phyloP scores from a whole-genome alignment of 2,329 filamentous ascomycete species.

The Trichoderma hamatum region DNA sequence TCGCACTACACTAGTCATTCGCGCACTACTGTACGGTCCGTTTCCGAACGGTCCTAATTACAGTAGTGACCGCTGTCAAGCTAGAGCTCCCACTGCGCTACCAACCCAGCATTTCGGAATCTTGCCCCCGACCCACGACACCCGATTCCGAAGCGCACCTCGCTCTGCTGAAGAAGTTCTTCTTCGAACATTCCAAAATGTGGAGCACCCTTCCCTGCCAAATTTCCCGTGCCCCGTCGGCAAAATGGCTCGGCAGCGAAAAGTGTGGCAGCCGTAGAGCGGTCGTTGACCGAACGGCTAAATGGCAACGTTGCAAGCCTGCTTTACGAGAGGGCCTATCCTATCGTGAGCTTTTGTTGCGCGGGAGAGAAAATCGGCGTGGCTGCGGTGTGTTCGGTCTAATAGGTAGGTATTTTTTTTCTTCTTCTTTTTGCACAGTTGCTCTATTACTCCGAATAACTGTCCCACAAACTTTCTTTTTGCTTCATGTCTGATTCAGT shows the following conservation, averaged over 20 bases:
- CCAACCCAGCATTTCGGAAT: neutral
- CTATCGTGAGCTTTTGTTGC: neutral
- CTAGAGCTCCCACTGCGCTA: neutral
- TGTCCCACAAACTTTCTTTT: neutral
- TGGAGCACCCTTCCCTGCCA: neutral
- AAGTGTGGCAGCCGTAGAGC: neutral
- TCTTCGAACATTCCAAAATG: conserved; percentile 2
- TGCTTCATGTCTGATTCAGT: neutral
- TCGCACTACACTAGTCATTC: neutral
- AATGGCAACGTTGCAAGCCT: neutral
- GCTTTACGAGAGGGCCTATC: neutral
- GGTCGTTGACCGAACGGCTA: neutral
- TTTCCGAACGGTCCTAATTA: neutral
- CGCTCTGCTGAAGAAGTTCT: neutral
- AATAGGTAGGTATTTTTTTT: neutral
- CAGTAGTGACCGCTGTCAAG: neutral
- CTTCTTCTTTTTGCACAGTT: neutral
- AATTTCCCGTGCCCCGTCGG: neutral
- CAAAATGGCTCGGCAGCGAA: neutral
- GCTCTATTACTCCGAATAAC: neutral
- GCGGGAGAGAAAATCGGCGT: neutral
- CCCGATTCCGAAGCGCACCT: neutral
- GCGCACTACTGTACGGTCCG: neutral
- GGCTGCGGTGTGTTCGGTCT: neutral
- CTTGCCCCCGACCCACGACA: neutral